Percentiles rank a stretch among this genome's conserved stretches.
phyloP scores from a whole-genome alignment of 305 asterid genomes.

The Fraxinus ornus region DNA sequence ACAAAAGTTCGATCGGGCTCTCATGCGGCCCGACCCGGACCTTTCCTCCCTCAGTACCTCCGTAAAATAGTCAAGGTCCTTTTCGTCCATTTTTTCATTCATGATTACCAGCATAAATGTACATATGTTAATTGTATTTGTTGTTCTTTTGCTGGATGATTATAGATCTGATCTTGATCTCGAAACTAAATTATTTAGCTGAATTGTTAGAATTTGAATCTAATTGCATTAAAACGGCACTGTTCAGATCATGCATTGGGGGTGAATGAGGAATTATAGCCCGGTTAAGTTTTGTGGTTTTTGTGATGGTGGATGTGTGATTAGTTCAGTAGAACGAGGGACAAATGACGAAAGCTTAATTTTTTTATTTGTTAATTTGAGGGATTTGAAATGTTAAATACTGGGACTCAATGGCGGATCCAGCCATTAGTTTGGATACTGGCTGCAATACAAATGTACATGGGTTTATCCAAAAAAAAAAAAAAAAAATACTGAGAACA shows the following conservation, averaged over 20 bases:
- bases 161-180: constrained; percentile 56
- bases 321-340: constrained; percentile 10
- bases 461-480: no score
- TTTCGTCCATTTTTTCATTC: background rate
- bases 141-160: background rate
- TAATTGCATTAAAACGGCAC: background rate
- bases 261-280: background rate
- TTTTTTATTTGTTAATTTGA: background rate
- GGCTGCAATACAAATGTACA: no score
- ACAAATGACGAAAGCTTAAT: background rate
- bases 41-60: constrained; percentile 77
- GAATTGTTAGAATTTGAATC: background rate
- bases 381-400: constrained; percentile 14
- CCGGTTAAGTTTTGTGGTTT: constrained; percentile 7
- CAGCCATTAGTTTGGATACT: no score
- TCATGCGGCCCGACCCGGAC: constrained; percentile 53
- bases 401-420: background rate
- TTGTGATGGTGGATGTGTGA: background rate
- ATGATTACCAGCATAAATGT: background rate
- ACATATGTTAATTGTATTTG: background rate
- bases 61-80: constrained; percentile 85
- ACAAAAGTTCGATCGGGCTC: constrained; percentile 70
- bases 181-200: background rate
- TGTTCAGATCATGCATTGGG: background rate
- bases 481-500: no score